Evolutionary conservation across 495 filamentous ascomycete species (phyloP).

Genomic region (Talaromyces liani): DNA sequence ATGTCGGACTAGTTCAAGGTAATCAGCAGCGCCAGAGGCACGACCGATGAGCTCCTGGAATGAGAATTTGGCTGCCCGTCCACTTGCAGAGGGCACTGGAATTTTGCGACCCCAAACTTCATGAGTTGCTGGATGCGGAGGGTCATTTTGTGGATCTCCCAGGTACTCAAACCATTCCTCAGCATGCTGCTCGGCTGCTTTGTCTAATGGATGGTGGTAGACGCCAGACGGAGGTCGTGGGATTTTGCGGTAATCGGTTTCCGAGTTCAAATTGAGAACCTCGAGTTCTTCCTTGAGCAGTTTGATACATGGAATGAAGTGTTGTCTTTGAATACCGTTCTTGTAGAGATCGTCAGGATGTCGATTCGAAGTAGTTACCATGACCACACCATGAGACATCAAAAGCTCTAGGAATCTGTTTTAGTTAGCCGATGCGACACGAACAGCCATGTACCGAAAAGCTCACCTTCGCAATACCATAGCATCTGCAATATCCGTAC

Average conservation of each 20-base stretch:
- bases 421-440: slow-evolving; percentile 7
- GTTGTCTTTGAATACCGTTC: slow-evolving; percentile 93
- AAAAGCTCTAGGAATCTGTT: slow-evolving; percentile 72
- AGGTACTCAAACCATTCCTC: slow-evolving; percentile 93
- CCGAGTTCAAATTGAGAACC: slow-evolving; percentile 90
- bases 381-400: slow-evolving; percentile 92
- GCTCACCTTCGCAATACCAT: slow-evolving; percentile 82
- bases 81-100: slow-evolving; percentile 77
- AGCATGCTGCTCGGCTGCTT: slow-evolving; percentile 68
- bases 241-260: slow-evolving; percentile 95
- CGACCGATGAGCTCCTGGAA: slow-evolving; percentile 84
- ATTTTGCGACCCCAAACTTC: slow-evolving; percentile 93
- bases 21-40: slow-evolving; percentile 88
- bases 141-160: slow-evolving; percentile 70
- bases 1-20: slow-evolving; percentile 81
- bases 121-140: slow-evolving; percentile 69
- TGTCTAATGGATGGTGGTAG: slow-evolving; percentile 80
- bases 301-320: slow-evolving; percentile 91
- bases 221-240: slow-evolving; percentile 88
- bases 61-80: slow-evolving; percentile 78
- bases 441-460: not conserved
- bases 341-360: slow-evolving; percentile 95
- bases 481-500: slow-evolving; percentile 96
- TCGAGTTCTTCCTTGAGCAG: slow-evolving; percentile 74
- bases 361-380: slow-evolving; percentile 94